phyloP scores from a whole-genome alignment of 176 grass and related monocot species.

The Aegilops longissima region DNA sequence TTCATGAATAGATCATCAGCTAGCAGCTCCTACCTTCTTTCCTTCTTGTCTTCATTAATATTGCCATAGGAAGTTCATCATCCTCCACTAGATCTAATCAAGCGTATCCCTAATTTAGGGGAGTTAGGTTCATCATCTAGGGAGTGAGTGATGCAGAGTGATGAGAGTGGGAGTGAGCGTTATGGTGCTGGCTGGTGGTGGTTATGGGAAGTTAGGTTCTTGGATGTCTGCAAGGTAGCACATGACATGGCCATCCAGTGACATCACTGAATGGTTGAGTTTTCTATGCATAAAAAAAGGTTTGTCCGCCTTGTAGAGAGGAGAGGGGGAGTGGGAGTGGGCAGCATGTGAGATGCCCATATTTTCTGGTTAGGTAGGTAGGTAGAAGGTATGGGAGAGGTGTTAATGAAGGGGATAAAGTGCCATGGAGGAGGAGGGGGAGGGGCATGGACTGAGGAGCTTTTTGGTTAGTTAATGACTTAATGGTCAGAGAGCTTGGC shows the following conservation, averaged over 20 bases:
- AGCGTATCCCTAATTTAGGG: neutral
- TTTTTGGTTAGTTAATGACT: conserved; percentile 58
- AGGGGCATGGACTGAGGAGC: conserved; percentile 23
- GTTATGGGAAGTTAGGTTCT: conserved; percentile 38
- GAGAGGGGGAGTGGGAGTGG: conserved; percentile 38
- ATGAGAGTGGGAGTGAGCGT: conserved; percentile 2
- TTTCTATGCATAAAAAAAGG: neutral
- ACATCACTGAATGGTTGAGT: neutral
- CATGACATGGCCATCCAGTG: conserved; percentile 29
- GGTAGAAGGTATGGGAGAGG: conserved; percentile 34
- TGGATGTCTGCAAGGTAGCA: conserved; percentile 28
- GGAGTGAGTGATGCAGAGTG: conserved; percentile 6
- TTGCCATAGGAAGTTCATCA: conserved; percentile 17
- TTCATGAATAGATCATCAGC: conserved; percentile 6
- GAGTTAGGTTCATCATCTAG: neutral
- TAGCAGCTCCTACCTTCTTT: neutral
- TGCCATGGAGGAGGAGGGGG: conserved; percentile 1
- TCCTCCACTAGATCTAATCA: conserved; percentile 1
- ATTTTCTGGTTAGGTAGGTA: conserved; percentile 27
- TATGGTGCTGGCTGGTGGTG: conserved; percentile 22
- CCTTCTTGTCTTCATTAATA: too few species aligned
- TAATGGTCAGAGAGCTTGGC: conserved; percentile 48
- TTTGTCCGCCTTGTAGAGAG: conserved; percentile 34
- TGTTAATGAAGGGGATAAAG: conserved; percentile 43
- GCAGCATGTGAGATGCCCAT: conserved; percentile 63